Percentiles rank a stretch among this genome's conserved stretches.
Conservation (phyloP, 1,284 basidiomycete species). For the Mycena citricolor region DNA sequence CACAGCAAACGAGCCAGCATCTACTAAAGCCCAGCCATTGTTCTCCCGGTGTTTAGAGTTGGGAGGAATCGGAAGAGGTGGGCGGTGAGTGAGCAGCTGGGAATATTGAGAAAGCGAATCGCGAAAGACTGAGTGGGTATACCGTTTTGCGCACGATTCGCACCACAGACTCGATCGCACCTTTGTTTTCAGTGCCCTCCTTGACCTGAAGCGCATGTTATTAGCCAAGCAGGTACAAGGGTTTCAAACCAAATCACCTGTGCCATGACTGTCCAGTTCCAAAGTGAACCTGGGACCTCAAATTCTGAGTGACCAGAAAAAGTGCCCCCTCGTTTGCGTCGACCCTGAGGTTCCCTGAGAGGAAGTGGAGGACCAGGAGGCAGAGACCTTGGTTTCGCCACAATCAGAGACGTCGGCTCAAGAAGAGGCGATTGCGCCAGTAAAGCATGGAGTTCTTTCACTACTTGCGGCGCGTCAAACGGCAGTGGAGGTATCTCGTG, state of each 20-base stretch:
- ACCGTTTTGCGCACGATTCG: constrained; percentile 67
- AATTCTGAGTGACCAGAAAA: constrained; percentile 60
- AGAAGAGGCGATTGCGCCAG: constrained; percentile 61
- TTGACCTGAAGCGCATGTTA: constrained; percentile 56
- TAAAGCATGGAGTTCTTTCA: constrained; percentile 52
- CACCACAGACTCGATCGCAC: constrained; percentile 70
- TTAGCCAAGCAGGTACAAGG: not conserved
- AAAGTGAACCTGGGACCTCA: constrained; percentile 55
- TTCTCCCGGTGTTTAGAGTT: constrained; percentile 57
- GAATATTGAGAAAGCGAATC: too few species aligned
- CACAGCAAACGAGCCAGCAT: constrained; percentile 74
- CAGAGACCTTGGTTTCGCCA: constrained; percentile 47
- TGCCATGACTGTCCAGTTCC: constrained; percentile 72
- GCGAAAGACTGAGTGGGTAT: constrained; percentile 28
- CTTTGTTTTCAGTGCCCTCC: constrained; percentile 76
- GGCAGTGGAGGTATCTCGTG: constrained; percentile 42
- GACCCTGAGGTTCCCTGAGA: constrained; percentile 52
- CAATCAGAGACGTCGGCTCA: constrained; percentile 53
- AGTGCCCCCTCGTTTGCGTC: constrained; percentile 62
- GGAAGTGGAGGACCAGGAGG: constrained; percentile 57
- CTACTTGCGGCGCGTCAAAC: constrained; percentile 42
- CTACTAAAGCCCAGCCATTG: constrained; percentile 80
- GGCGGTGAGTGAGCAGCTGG: constrained; percentile 53
- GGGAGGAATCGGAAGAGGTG: constrained; percentile 58
- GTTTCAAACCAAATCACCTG: constrained; percentile 40